Base-by-base conservation (phyloP, 805 yeast species). In the Cyberlindnera xishuangbannaensis region DNA sequence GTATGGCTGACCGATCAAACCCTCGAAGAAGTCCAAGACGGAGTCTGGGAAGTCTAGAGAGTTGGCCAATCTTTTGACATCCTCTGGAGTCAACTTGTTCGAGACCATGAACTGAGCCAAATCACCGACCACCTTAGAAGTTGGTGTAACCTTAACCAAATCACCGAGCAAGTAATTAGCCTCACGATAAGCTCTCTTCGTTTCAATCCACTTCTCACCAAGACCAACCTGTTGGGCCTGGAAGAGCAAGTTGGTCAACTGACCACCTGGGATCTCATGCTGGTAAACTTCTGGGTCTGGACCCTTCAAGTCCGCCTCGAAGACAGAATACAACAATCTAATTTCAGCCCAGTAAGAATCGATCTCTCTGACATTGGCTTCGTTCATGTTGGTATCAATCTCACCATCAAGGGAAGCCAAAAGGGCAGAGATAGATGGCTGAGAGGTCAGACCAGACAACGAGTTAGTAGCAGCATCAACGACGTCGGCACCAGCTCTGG, bases 201-300 rank as follows among this genome's bases (percentile, higher is more conserved):
- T 92, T 66, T 85, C 94, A 44, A 74, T 71, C 99, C 99, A 92
- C 68, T 84, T 87, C 50, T 83, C 82, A 49, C 98, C 99, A 45
- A 92, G 73, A 41, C 99, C 99, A 55, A 92, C 86, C 67, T 94
- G 97, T 65, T 86, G 95, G 39, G 99, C 98, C 71, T 92, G 99
- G 94, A 92, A 92, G 51, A 94, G 66, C 66, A 92, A 71, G 72
- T 92, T 92, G 44, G 99, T 92, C 64, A 92, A 78, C 69, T 92
- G 99, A 46, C 99, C 99, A 71, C 99, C 99, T 39, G 99, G 99
- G 49, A 92, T 92, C 73, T 92, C 99, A 67, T 92, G 98, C 51
- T 79, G 78, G 65, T 92, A 92, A 38, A 92, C 98, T 64, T 92
- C 98, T 51, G 99, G 97, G 65, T 92, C 99, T 40, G 99, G 97